A percentile compares a stretch with the other conserved stretches of the same genome.
Conservation (phyloP, 495 filamentous ascomycete species). For the Lindgomyces ingoldianus region DNA sequence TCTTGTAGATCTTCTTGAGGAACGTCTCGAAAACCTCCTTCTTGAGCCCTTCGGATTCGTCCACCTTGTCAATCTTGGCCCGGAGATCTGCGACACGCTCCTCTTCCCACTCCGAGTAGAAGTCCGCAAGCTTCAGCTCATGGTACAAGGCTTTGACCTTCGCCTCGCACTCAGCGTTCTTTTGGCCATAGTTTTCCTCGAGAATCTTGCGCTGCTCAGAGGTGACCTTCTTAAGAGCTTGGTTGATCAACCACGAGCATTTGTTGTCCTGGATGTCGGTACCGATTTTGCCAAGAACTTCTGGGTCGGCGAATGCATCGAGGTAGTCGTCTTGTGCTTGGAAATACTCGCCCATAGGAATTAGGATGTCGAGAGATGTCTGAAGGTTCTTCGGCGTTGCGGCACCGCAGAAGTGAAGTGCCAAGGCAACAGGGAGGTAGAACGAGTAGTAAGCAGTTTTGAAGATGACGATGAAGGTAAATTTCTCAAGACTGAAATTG, state of each 20-base stretch:
- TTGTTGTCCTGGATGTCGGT: conserved; percentile 99
- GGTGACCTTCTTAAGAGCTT: conserved; percentile 74
- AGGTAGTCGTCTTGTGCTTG: conserved; percentile 99
- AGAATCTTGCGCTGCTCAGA: conserved; percentile 80
- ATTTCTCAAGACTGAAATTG: conserved; percentile 94
- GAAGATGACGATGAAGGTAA: conserved; percentile 97
- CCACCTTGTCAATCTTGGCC: conserved; percentile 71
- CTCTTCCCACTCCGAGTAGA: conserved; percentile 89
- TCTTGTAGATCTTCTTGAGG: conserved; percentile 94
- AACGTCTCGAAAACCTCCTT: conserved; percentile 87
- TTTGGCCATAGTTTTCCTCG: conserved; percentile 85
- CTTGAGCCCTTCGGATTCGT: conserved; percentile 84
- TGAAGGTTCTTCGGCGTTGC: conserved; percentile 83
- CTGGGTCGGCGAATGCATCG: conserved; percentile 90
- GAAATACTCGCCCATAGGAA: conserved; percentile 99
- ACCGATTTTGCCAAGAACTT: conserved; percentile 93
- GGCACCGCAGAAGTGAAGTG: conserved; percentile 75
- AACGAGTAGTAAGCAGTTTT: conserved; percentile 99
- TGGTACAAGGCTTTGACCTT: conserved; percentile 84
- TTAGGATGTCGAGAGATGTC: conserved; percentile 84
- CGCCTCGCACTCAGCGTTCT: conserved; percentile 76
- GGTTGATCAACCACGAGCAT: conserved; percentile 96
- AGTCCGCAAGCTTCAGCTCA: conserved; percentile 76
- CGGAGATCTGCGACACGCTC: conserved; percentile 72
- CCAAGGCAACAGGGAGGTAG: conserved; percentile 95